A percentile compares a stretch with the other conserved stretches of the same genome.
Conservation (phyloP, 345 rosid species). For the Salix arbutifolia region DNA sequence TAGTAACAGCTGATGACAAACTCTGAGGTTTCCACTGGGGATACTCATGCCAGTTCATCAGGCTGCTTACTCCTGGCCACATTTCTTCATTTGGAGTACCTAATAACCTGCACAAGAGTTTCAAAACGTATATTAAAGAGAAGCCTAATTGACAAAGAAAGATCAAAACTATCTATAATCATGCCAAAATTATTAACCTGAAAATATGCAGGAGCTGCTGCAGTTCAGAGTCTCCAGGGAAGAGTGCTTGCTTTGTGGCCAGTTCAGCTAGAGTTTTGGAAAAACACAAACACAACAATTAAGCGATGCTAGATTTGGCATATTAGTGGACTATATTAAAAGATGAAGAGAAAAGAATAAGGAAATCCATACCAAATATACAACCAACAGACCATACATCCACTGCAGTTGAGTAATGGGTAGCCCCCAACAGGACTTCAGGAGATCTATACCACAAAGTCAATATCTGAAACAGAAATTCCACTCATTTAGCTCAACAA, state of each 20-base stretch:
- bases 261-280: conserved; percentile 56
- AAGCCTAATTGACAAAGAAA: neutral
- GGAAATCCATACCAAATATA: conserved; percentile 58
- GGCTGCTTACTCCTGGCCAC: conserved; percentile 90
- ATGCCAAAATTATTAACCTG: conserved; percentile 38
- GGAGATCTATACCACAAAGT: conserved; percentile 98
- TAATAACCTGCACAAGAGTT: conserved; percentile 47
- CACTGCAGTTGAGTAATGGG: conserved; percentile 94
- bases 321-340: neutral
- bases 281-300: neutral
- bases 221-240: conserved; percentile 90
- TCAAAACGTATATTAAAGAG: neutral
- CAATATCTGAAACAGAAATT: conserved; percentile 50
- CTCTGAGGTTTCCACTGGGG: conserved; percentile 83
- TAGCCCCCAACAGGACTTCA: conserved; percentile 88
- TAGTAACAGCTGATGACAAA: conserved; percentile 59
- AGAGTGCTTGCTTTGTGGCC: conserved; percentile 76
- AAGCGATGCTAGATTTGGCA: neutral
- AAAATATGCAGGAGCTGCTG: conserved; percentile 95
- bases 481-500: neutral
- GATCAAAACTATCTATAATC: neutral
- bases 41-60: conserved; percentile 96
- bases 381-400: conserved; percentile 97
- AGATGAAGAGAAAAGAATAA: neutral
- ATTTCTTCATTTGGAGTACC: conserved; percentile 87